Percentiles rank a stretch among this genome's conserved stretches.
Evolutionary conservation across 2,329 filamentous ascomycete species (phyloP).

Genomic region (Colletotrichum sp.): DNA sequence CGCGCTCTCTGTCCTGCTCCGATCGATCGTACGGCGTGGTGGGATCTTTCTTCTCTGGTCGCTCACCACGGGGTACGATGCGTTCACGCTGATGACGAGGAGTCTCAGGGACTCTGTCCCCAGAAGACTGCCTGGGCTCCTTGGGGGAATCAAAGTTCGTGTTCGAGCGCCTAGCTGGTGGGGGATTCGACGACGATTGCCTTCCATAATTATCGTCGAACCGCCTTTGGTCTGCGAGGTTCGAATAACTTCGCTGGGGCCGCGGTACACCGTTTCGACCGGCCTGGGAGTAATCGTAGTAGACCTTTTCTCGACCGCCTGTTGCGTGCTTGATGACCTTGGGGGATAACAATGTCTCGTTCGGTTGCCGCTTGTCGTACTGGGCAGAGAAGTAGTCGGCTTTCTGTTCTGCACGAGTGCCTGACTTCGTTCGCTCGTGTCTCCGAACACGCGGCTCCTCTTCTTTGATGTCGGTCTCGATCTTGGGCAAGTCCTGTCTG

Average conservation of each 20-base stretch:
- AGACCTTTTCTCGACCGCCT: conserved; percentile 47
- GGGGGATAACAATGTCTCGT: conserved; percentile 45
- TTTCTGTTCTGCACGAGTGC: conserved; percentile 31
- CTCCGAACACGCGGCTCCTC: conserved; percentile 28
- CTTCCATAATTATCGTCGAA: conserved; percentile 29
- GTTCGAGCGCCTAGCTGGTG: conserved; percentile 28
- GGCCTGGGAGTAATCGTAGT: conserved; percentile 34
- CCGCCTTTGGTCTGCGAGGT: conserved; percentile 29
- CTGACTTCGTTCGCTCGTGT: conserved; percentile 41
- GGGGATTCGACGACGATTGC: conserved; percentile 29
- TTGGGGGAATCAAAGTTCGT: conserved; percentile 30
- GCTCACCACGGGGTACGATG: conserved; percentile 13
- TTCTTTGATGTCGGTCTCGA: conserved; percentile 44
- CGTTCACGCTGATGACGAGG: conserved; percentile 24
- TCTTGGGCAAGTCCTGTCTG: conserved; percentile 46
- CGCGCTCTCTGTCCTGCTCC: conserved; percentile 25
- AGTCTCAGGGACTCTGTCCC: conserved; percentile 34
- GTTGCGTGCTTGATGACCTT: conserved; percentile 45
- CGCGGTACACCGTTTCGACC: conserved; percentile 29
- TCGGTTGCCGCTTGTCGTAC: conserved; percentile 26
- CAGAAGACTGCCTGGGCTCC: conserved; percentile 33
- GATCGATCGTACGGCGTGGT: conserved; percentile 31
- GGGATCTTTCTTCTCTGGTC: conserved; percentile 31
- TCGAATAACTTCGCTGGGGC: conserved; percentile 34
- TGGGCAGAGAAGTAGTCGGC: conserved; percentile 36